Percentiles rank a stretch among this genome's conserved stretches.
Evolutionary conservation across 345 rosid species (phyloP).

Genomic region (Citrus maxima): DNA sequence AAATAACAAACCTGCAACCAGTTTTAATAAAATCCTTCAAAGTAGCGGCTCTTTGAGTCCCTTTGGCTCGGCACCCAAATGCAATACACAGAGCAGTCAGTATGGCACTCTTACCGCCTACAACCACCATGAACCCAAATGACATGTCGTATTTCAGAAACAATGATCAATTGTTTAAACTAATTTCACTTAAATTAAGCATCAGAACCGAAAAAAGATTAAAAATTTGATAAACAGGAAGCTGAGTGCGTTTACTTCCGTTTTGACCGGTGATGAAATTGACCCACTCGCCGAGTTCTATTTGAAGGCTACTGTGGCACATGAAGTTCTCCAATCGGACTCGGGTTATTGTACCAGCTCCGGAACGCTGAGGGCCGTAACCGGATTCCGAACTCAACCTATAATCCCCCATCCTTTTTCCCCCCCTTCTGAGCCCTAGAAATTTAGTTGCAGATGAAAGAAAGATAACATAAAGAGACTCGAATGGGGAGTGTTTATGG

Average conservation of each 20-base stretch:
- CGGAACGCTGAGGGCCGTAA: slow-evolving; percentile 35
- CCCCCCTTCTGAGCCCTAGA: slow-evolving; percentile 4
- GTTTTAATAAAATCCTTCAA: slow-evolving; percentile 84
- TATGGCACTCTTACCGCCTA: slow-evolving; percentile 95
- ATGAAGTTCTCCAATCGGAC: slow-evolving; percentile 86
- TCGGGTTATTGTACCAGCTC: slow-evolving; percentile 64
- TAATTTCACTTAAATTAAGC: not conserved
- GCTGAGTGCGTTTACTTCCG: slow-evolving; percentile 52
- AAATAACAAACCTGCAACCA: slow-evolving; percentile 73
- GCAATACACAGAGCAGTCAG: slow-evolving; percentile 89
- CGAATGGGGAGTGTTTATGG: not conserved
- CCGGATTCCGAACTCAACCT: slow-evolving; percentile 25
- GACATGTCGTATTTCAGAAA: not conserved
- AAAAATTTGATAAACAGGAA: not conserved
- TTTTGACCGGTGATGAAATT: slow-evolving; percentile 97
- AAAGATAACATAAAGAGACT: not conserved
- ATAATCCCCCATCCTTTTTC: slow-evolving; percentile 45
- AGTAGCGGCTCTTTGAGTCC: slow-evolving; percentile 81
- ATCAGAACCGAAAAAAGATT: not conserved
- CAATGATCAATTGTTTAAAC: not conserved
- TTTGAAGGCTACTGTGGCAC: slow-evolving; percentile 80
- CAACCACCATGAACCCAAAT: not conserved
- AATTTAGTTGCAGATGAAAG: not conserved
- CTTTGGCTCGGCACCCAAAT: slow-evolving; percentile 87
- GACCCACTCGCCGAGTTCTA: slow-evolving; percentile 82